Base-by-base conservation (phyloP, 202 grass and related monocot species). In the Musa balbisiana region DNA sequence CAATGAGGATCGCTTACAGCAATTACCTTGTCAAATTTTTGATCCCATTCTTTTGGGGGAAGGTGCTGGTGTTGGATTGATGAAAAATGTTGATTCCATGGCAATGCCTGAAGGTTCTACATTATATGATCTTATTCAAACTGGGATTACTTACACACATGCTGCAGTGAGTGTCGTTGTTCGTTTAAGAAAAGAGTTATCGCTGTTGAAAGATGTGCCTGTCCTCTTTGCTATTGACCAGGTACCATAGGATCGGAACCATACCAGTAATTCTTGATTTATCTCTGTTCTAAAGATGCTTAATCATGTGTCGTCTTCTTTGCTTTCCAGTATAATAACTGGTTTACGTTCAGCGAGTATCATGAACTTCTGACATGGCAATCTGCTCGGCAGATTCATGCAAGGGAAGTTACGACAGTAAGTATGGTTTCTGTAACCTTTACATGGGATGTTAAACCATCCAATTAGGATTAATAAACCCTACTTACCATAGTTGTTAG, bases 111-210 rank as follows among this genome's bases (percentile, higher is more conserved):
- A 97, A 87, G 90, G 88, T 53, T 91, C 94, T 59, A 91, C 88
- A 75, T 78, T 97, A 58, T 97, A 89, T 74, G 90, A 97, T 91
- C 88, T 97, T 78, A 91, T 97, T 86, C 94, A 97, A 89, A 93
- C 90, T 86, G 94, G 94, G 65, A 93, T 97, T 86, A 86, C 84
- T 29, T 85, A 89, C 67, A 65, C 90, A 1, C 84, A 97, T 82
- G 94, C 90, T 64, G 83, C 94, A 82, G 86, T 86, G 80, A 88
- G 90, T 73, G 88, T 91, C 72, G 73, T 91, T n/a, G 85, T 93
- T 86, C 88, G 77, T 70, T 82, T 97, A 75, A 90, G 94, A 67
- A 82, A 87, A 67, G 94, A 97, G 50, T 80, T 97, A 69, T 93
- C 94, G 20, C 74, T 89, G 76, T 86, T 97, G 71, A 93, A 93